phyloP scores from a whole-genome alignment of 2,329 filamentous ascomycete genomes.

The Cladobotryum mycophilum region DNA sequence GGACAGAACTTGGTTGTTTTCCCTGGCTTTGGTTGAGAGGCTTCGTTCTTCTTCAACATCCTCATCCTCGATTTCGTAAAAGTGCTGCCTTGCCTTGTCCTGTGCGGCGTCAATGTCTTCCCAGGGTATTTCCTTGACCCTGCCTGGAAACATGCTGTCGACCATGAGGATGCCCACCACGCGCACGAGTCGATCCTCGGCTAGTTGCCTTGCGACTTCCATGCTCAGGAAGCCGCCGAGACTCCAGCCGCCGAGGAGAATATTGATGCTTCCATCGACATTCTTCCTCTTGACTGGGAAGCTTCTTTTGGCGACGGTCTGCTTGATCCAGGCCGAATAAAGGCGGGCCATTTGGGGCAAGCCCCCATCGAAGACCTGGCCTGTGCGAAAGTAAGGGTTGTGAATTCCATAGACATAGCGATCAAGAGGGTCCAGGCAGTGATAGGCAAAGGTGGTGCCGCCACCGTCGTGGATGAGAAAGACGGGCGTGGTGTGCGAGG shows the following conservation, averaged over 20 bases:
- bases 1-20: constrained; percentile 29
- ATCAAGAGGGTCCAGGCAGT: constrained; percentile 43
- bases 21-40: constrained; percentile 20
- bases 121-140: background rate
- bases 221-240: constrained; percentile 47
- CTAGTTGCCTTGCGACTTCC: constrained; percentile 41
- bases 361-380: constrained; percentile 43
- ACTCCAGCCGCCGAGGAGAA: constrained; percentile 52
- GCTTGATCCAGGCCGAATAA: constrained; percentile 42
- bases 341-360: constrained; percentile 48
- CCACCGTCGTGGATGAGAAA: constrained; percentile 56
- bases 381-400: constrained; percentile 47
- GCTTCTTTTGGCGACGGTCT: constrained; percentile 24
- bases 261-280: constrained; percentile 24
- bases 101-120: background rate
- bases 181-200: constrained; percentile 27
- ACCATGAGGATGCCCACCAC: constrained; percentile 48
- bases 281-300: constrained; percentile 24
- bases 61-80: constrained; percentile 6
- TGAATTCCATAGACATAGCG: constrained; percentile 48
- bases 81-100: background rate
- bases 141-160: constrained; percentile 40
- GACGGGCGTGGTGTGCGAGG: constrained; percentile 34
- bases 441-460: constrained; percentile 53
- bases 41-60: constrained; percentile 4